A percentile compares a stretch with the other conserved stretches of the same genome.
phyloP scores from a whole-genome alignment of 1,139 yeast genomes.

The Pichia sp. region DNA sequence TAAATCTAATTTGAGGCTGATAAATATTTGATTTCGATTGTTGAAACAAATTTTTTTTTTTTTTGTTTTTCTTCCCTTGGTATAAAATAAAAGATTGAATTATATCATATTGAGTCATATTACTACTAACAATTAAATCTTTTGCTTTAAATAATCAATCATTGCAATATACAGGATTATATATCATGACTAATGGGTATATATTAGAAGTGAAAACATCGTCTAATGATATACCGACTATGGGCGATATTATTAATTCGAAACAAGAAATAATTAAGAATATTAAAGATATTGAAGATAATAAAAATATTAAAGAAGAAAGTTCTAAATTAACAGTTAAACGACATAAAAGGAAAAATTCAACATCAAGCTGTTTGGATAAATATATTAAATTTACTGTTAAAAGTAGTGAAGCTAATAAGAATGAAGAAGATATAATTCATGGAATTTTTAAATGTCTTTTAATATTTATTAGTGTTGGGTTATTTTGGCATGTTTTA shows the following conservation, averaged over 20 bases:
- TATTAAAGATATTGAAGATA: neutral
- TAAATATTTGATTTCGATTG: no score
- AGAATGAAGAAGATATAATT: neutral
- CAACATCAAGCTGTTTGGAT: neutral
- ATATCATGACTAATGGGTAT: conserved; percentile 1
- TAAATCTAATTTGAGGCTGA: no score
- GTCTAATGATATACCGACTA: neutral
- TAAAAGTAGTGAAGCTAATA: conserved; percentile 1
- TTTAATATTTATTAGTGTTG: neutral
- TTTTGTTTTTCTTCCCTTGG: no score
- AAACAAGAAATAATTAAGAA: neutral
- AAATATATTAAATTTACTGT: conserved; percentile 24
- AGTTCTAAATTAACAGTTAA: neutral
- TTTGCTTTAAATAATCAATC: no score
- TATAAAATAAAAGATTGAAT: no score
- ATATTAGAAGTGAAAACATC: conserved; percentile 8
- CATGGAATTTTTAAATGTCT: neutral
- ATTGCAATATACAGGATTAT: no score
- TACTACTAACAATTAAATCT: no score
- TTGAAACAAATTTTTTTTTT: no score
- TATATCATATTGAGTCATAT: no score
- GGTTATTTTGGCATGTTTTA: conserved; percentile 7
- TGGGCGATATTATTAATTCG: neutral
- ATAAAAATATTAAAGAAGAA: neutral
- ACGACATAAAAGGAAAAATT: neutral